A percentile compares a stretch with the other conserved stretches of the same genome.
These are phyloP conservation scores for Botrytis squamosa DNA, from an alignment of 2,329 filamentous ascomycete genomes.

Conservation along the genomic window DNA sequence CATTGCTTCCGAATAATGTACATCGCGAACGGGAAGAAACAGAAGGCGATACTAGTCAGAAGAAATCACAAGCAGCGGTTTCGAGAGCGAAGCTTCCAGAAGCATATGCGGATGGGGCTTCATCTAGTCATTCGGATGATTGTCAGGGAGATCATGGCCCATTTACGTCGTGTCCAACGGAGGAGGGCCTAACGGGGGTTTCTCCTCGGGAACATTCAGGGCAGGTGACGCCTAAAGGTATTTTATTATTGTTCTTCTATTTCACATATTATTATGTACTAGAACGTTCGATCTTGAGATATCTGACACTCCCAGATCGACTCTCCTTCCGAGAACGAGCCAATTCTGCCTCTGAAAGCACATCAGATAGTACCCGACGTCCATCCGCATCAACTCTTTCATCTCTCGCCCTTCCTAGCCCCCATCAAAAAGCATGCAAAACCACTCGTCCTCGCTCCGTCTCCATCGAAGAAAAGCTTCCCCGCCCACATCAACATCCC, in stretches of 20 bases:
- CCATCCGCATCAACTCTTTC: conserved; percentile 9
- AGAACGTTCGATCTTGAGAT: neutral
- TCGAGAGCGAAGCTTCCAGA: conserved; percentile 14
- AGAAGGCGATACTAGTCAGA: neutral
- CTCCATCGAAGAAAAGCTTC: conserved; percentile 17
- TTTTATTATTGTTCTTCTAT: neutral
- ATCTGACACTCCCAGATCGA: neutral
- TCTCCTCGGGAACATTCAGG: neutral
- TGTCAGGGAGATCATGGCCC: neutral
- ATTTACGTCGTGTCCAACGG: neutral
- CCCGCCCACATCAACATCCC: conserved; percentile 8
- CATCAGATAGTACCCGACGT: neutral
- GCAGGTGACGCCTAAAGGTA: neutral
- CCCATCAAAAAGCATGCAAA: neutral
- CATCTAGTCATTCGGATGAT: conserved; percentile 18
- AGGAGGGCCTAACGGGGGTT: too few relatives aligned
- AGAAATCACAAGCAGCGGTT: neutral
- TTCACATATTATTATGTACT: neutral
- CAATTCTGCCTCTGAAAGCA: neutral
- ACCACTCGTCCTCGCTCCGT: conserved; percentile 12
- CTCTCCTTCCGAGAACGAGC: neutral
- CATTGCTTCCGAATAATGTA: conserved; percentile 34
- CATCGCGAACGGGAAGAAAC: conserved; percentile 23
- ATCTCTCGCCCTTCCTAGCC: neutral
- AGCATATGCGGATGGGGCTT: conserved; percentile 15